Evolutionary conservation across 352 stramenopile genomes (phyloP).

Genomic region (Globisporangium recalcitrans): DNA sequence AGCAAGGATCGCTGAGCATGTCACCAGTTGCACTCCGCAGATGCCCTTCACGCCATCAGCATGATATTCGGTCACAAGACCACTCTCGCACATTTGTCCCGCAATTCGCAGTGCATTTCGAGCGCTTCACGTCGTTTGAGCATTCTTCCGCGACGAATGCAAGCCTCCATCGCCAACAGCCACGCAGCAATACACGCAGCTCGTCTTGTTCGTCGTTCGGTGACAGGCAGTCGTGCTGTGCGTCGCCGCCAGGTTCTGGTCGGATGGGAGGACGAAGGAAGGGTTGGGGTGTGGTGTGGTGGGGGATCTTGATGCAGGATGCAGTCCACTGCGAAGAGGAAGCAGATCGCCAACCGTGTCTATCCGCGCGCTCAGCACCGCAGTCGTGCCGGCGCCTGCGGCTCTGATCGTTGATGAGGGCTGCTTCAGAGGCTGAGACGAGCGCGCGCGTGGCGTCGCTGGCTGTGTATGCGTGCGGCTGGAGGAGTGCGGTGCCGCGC

Average conservation of each 20-base stretch:
- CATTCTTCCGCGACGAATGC: neutral
- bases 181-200: neutral
- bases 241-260: too few relatives aligned
- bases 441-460: too few relatives aligned
- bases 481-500: neutral
- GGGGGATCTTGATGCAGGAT: neutral
- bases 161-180: too few relatives aligned
- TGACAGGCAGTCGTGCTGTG: neutral
- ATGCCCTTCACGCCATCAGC: neutral
- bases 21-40: neutral
- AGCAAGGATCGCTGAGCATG: neutral
- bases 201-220: neutral
- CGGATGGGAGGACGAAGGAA: neutral
- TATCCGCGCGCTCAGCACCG: neutral
- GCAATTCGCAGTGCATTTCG: neutral
- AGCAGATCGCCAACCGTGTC: neutral
- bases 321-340: neutral
- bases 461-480: neutral
- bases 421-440: too few relatives aligned
- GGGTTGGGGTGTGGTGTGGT: neutral
- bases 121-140: neutral
- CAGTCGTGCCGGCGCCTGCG: too few relatives aligned
- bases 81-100: neutral
- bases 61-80: neutral
- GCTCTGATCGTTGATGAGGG: too few relatives aligned